Evolutionary conservation across 2,329 filamentous ascomycete genomes (phyloP).

Genomic region (Stemphylium vesicarium): DNA sequence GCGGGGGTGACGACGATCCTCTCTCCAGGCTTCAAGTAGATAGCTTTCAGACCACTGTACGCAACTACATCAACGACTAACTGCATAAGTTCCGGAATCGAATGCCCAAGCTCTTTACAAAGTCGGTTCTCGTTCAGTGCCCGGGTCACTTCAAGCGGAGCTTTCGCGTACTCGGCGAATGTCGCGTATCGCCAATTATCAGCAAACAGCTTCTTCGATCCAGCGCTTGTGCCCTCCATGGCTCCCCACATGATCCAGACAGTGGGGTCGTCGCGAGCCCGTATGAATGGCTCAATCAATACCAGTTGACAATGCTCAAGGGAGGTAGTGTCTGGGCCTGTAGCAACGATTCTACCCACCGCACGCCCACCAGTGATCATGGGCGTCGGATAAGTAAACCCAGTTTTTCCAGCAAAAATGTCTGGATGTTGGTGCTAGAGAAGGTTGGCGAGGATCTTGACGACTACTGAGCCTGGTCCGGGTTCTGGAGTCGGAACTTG

Average conservation of each 20-base stretch:
- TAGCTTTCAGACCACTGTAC: neutral
- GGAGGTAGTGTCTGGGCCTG: constrained; percentile 26
- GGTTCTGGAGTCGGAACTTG: constrained; percentile 37
- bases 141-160: constrained; percentile 47
- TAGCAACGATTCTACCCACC: constrained; percentile 36
- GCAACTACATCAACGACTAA: neutral
- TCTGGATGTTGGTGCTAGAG: constrained; percentile 2
- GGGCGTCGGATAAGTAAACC: constrained; percentile 9
- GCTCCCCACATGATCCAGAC: constrained; percentile 36
- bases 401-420: constrained; percentile 9
- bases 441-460: constrained; percentile 46
- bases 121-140: constrained; percentile 42
- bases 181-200: constrained; percentile 47
- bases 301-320: constrained; percentile 48
- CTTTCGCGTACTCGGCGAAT: constrained; percentile 43
- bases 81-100: neutral
- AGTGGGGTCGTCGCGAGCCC: constrained; percentile 44
- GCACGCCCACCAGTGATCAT: constrained; percentile 4
- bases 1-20: constrained; percentile 6
- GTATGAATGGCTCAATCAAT: constrained; percentile 43
- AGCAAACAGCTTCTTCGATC: constrained; percentile 27
- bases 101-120: constrained; percentile 35
- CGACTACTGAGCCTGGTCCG: constrained; percentile 46
- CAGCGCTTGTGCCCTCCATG: constrained; percentile 32
- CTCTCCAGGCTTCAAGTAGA: neutral